Percentiles rank a stretch among this genome's conserved stretches.
phyloP scores from a whole-genome alignment of 495 filamentous ascomycete species.

The Lentithecium fluviatile region DNA sequence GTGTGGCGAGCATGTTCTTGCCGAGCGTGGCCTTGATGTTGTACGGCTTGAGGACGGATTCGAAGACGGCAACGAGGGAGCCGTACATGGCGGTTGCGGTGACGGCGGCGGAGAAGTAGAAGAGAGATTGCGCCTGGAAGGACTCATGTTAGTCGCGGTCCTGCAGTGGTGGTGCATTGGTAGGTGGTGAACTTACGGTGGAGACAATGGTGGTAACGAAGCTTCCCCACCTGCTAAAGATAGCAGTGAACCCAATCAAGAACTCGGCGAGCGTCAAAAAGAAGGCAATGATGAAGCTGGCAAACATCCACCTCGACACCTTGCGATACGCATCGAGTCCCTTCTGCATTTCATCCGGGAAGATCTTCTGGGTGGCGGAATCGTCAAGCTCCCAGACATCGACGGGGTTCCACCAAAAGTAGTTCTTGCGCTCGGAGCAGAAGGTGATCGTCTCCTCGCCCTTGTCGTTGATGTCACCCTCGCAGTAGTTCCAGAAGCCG shows the following conservation, averaged over 20 bases:
- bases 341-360: conserved; percentile 64
- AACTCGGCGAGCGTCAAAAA: conserved; percentile 68
- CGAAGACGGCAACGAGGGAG: conserved; percentile 60
- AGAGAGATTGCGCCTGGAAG: conserved; percentile 44
- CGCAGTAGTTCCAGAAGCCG: conserved; percentile 86
- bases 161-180: conserved; percentile 31
- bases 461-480: conserved; percentile 53
- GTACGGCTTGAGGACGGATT: conserved; percentile 63
- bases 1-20: conserved; percentile 61
- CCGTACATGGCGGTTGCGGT: conserved; percentile 45
- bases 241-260: conserved; percentile 65
- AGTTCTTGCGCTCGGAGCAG: conserved; percentile 58
- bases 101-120: conserved; percentile 55
- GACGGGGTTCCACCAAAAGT: conserved; percentile 77
- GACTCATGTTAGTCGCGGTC: conserved; percentile 22
- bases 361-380: conserved; percentile 48
- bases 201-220: conserved; percentile 77
- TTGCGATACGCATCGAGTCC: conserved; percentile 67
- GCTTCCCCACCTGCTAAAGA: conserved; percentile 67
- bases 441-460: conserved; percentile 50
- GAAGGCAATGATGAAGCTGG: conserved; percentile 68
- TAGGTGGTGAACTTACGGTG: conserved; percentile 48
- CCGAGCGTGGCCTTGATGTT: conserved; percentile 63
- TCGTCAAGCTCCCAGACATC: conserved; percentile 62
- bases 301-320: conserved; percentile 78